These are phyloP conservation scores for Chionographis japonica DNA, from an alignment of 106 monocot species.

Conservation along the genomic window DNA sequence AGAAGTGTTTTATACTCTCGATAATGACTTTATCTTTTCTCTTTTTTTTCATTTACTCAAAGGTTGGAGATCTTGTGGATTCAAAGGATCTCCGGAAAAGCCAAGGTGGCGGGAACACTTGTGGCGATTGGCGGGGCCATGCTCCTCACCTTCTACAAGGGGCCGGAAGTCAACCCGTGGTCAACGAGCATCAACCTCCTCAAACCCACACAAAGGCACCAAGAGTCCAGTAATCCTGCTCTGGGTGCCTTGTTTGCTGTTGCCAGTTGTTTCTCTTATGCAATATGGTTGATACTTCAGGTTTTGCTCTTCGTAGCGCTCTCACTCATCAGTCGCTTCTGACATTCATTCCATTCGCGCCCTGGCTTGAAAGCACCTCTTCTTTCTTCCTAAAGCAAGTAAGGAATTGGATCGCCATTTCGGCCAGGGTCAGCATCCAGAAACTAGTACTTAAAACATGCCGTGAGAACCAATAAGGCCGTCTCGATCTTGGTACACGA, in stretches of 20 bases:
- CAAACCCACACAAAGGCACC: background rate
- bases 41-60: background rate
- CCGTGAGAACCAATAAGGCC: background rate
- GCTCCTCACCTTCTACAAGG: slow-evolving; percentile 83
- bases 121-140: slow-evolving; percentile 72
- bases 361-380: too few relatives aligned
- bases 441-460: slow-evolving; percentile 13
- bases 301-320: too few relatives aligned
- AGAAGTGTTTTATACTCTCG: too few relatives aligned
- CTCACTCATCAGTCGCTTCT: too few relatives aligned
- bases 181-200: slow-evolving; percentile 36
- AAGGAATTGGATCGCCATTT: too few relatives aligned
- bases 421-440: too few relatives aligned
- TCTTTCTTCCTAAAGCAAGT: too few relatives aligned
- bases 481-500: background rate
- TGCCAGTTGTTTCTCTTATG: slow-evolving; percentile 53
- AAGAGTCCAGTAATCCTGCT: slow-evolving; percentile 20
- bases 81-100: slow-evolving; percentile 27
- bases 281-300: slow-evolving; percentile 79
- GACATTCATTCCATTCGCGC: too few relatives aligned
- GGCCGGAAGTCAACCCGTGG: slow-evolving; percentile 44
- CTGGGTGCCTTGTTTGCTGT: slow-evolving; percentile 47
- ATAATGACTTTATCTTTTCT: too few relatives aligned
- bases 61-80: slow-evolving; percentile 62
- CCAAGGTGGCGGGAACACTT: slow-evolving; percentile 63